Evolutionary conservation across 768 basidiomycete genomes (phyloP).

Genomic region (Serendipita sp.): DNA sequence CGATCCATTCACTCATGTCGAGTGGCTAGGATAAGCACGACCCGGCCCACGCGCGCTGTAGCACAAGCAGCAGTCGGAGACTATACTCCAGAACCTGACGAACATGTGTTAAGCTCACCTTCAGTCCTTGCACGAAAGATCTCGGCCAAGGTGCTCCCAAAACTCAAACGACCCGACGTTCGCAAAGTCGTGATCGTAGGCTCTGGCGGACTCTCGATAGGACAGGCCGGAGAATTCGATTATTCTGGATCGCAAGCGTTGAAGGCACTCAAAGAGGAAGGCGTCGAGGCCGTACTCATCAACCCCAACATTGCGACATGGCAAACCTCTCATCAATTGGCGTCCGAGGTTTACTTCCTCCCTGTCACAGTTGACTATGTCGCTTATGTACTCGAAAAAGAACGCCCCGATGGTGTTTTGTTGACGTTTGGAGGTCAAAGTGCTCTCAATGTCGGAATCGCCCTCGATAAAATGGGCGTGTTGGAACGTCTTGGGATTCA

Average conservation of each 20-base stretch:
- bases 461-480: conserved; percentile 91
- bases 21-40: not conserved
- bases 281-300: conserved; percentile 84
- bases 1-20: not conserved
- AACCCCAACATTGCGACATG: conserved; percentile 99
- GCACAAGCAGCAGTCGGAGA: conserved; percentile 14
- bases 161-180: conserved; percentile 79
- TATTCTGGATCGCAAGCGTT: conserved; percentile 98
- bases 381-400: conserved; percentile 96
- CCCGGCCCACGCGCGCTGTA: conserved; percentile 6
- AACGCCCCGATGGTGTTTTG: conserved; percentile 91
- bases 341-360: conserved; percentile 92
- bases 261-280: conserved; percentile 92
- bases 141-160: conserved; percentile 87
- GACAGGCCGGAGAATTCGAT: conserved; percentile 98
- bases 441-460: conserved; percentile 93
- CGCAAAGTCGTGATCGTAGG: conserved; percentile 93
- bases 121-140: conserved; percentile 88
- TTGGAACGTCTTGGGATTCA: conserved; percentile 82
- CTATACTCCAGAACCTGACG: conserved; percentile 10
- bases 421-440: conserved; percentile 98
- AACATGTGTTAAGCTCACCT: conserved; percentile 56
- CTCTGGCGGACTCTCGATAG: conserved; percentile 88
- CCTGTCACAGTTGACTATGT: conserved; percentile 96
- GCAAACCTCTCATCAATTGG: conserved; percentile 96